Evolutionary conservation across 2,329 filamentous ascomycete species (phyloP).

Genomic region (Helminthosporium solani): DNA sequence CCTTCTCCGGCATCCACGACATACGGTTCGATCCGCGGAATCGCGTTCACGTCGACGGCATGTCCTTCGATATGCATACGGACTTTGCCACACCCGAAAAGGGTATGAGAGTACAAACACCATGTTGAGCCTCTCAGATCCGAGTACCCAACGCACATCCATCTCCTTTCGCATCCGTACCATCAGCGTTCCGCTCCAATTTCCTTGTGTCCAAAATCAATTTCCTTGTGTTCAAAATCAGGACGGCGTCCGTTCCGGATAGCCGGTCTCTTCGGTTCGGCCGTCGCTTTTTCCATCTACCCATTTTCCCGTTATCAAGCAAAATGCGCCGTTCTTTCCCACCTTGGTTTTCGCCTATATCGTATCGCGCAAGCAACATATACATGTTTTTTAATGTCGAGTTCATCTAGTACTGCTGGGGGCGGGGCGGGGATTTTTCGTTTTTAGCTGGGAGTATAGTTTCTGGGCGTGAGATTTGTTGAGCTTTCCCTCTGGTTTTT

Average conservation of each 20-base stretch:
- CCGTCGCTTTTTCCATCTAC: constrained; percentile 6
- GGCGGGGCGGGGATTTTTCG: too few species aligned
- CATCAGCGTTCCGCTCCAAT: constrained; percentile 14
- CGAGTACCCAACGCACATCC: background rate
- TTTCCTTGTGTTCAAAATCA: constrained; percentile 11
- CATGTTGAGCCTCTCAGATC: constrained; percentile 19
- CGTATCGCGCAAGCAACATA: too few species aligned
- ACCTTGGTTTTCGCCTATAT: too few species aligned
- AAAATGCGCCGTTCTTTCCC: background rate
- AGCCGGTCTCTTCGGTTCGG: constrained; percentile 29
- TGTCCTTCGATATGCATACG: constrained; percentile 39
- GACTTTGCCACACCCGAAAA: constrained; percentile 27
- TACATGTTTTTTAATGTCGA: background rate
- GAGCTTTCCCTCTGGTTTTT: too few species aligned
- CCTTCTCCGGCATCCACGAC: constrained; percentile 33
- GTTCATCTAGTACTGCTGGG: constrained; percentile 18
- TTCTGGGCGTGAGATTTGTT: constrained; percentile 3
- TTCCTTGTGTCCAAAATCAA: constrained; percentile 2
- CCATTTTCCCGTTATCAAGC: constrained; percentile 3
- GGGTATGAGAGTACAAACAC: constrained; percentile 20
- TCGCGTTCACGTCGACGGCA: constrained; percentile 35
- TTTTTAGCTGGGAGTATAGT: constrained; percentile 7
- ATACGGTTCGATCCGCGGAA: constrained; percentile 36
- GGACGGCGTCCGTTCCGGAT: constrained; percentile 13
- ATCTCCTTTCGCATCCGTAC: constrained; percentile 7